These are phyloP conservation scores for Plectosphaerella cucumerina DNA, from an alignment of 2,329 filamentous ascomycete genomes.

Conservation along the genomic window DNA sequence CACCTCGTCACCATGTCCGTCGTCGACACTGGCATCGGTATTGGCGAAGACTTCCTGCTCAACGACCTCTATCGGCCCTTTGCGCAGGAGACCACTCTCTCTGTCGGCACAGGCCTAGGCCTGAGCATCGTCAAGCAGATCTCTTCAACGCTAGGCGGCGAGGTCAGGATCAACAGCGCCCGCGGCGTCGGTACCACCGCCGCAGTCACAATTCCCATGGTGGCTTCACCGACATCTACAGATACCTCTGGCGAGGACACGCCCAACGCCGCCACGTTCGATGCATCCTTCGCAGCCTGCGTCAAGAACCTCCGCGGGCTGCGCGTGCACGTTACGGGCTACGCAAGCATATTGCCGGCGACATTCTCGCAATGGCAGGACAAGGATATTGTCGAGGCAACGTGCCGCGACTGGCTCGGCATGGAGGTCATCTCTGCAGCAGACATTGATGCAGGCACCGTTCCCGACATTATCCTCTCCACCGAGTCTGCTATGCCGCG, in stretches of 20 bases:
- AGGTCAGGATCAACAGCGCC: conserved; percentile 50
- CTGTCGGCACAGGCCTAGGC: conserved; percentile 59
- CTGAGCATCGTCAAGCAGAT: conserved; percentile 61
- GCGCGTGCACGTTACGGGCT: too few relatives aligned
- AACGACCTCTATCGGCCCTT: conserved; percentile 61
- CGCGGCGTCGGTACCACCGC: conserved; percentile 29
- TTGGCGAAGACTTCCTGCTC: conserved; percentile 57
- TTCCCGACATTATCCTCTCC: conserved; percentile 17
- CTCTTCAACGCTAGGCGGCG: conserved; percentile 52
- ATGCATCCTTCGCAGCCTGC: background rate
- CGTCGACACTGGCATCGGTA: conserved; percentile 62
- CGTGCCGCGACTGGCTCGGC: conserved; percentile 26
- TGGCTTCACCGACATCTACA: background rate
- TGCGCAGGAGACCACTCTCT: conserved; percentile 57
- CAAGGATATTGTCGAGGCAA: conserved; percentile 11
- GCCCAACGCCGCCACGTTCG: background rate
- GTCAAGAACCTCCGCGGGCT: too few relatives aligned
- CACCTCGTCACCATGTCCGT: conserved; percentile 38
- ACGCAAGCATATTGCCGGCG: too few relatives aligned
- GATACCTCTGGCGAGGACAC: background rate
- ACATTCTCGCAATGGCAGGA: too few relatives aligned
- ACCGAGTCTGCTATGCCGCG: conserved; percentile 3
- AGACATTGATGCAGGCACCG: conserved; percentile 7
- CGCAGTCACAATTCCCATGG: too few relatives aligned
- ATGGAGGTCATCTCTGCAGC: conserved; percentile 18